Conservation (phyloP, 129 eudicot species). For the Flaveria ramosissima region DNA sequence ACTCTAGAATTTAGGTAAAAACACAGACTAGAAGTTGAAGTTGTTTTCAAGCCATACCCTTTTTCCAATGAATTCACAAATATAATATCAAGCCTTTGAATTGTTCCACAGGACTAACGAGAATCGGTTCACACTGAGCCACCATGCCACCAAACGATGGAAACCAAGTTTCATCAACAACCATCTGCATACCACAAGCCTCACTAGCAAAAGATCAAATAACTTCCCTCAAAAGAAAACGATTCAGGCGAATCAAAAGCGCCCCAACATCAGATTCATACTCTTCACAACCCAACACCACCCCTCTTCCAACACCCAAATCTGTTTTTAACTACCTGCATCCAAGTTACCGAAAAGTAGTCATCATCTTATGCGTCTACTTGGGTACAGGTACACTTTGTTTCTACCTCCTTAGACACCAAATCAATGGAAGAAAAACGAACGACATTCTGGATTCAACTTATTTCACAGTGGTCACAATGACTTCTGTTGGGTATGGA, state of each 20-base stretch:
- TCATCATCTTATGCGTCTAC: constrained; percentile 51
- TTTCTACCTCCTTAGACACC: constrained; percentile 69
- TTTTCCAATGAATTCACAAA: neutral
- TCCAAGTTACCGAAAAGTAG: constrained; percentile 63
- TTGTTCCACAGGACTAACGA: neutral
- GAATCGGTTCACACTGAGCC: neutral
- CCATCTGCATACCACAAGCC: constrained; percentile 6
- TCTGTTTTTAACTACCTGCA: constrained; percentile 50
- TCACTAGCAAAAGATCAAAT: constrained; percentile 29
- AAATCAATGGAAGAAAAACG: constrained; percentile 63
- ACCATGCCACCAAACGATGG: constrained; percentile 21
- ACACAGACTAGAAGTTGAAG: too few relatives aligned
- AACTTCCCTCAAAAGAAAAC: constrained; percentile 47
- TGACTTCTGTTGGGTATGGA: constrained; percentile 97
- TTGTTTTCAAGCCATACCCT: too few relatives aligned
- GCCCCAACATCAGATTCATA: constrained; percentile 58
- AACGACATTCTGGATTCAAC: constrained; percentile 62
- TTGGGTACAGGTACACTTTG: constrained; percentile 58
- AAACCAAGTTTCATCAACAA: constrained; percentile 1
- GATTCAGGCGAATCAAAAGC: constrained; percentile 68
- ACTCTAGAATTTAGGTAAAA: too few relatives aligned
- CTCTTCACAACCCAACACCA: constrained; percentile 38
- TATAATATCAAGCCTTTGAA: neutral
- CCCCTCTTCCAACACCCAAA: constrained; percentile 29
- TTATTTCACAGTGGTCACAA: constrained; percentile 89